A percentile compares a stretch with the other conserved stretches of the same genome.
These are phyloP conservation scores for Gentiana macrophylla DNA, from an alignment of 257 asterid species.

Conservation along the genomic window DNA sequence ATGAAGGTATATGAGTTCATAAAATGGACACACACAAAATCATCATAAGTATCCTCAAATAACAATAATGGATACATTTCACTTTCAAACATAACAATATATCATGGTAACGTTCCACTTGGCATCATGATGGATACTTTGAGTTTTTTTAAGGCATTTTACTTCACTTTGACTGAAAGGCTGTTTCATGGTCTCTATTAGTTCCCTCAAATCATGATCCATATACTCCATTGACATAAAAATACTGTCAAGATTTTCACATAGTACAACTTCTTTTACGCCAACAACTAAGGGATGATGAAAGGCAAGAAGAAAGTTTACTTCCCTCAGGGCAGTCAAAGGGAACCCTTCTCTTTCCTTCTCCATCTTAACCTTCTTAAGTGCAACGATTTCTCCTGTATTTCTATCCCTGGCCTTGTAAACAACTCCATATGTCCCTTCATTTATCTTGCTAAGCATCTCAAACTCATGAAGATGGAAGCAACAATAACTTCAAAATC, in stretches of 20 bases:
- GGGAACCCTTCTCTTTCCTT: slow-evolving; percentile 90
- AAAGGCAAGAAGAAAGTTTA: slow-evolving; percentile 66
- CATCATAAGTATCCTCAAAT: too few species aligned
- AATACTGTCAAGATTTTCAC: slow-evolving; percentile 60
- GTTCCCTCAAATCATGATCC: slow-evolving; percentile 82
- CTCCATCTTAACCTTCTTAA: slow-evolving; percentile 89
- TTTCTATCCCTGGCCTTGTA: slow-evolving; percentile 75
- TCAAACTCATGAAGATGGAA: slow-evolving; percentile 40
- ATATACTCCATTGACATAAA: slow-evolving; percentile 92
- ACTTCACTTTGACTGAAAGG: slow-evolving; percentile 81
- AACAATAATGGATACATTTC: too few species aligned
- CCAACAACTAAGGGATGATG: slow-evolving; percentile 75
- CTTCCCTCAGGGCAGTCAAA: slow-evolving; percentile 72
- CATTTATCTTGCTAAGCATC: slow-evolving; percentile 75
- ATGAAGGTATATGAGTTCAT: too few species aligned
- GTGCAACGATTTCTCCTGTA: slow-evolving; percentile 79
- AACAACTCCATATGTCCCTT: slow-evolving; percentile 90
- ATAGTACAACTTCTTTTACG: slow-evolving; percentile 84
- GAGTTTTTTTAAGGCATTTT: slow-evolving; percentile 41
- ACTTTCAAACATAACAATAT: too few species aligned
- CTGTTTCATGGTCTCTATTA: slow-evolving; percentile 72
- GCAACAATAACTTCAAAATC: too few species aligned
- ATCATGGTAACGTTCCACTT: too few species aligned
- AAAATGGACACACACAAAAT: too few species aligned
- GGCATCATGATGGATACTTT: too few species aligned